Evolutionary conservation across 768 basidiomycete species (phyloP), one percentile per base, ranked within the genome.

Genomic region (Mycena maculata): DNA sequence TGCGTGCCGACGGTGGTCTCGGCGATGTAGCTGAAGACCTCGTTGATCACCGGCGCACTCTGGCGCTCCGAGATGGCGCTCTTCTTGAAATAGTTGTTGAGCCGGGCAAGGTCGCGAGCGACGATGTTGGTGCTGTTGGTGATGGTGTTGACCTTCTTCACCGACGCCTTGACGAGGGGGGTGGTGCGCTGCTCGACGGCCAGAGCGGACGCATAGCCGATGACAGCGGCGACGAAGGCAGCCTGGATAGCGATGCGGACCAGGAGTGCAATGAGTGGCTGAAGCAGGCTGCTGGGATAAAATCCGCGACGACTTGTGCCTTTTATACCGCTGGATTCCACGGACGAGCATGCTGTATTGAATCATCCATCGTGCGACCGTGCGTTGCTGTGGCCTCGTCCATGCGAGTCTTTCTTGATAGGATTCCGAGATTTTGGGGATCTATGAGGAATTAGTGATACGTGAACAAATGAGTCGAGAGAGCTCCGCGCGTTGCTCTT

Each of bases 41-140:
- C 50, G 50, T 52, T 52, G 50, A 52, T 52, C 50, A 31, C 41
- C 13, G 41, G 41, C 41, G 41, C 50, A 30, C 28, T 31, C 3
- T 28, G 13, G 23, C 20, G 50, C 50, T 52, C 28, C 8, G 27
- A 33, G 25, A 52, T 30, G 49, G 49, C 10, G 50, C 15, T 52
- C 28, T 52, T 20, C 50, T 52, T 52, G 50, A 52, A 52, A 30
- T 52, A 52, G 50, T n/a, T 10, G 50, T 52, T 52, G 50, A 52
- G 50, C 50, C 50, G 50, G 28, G 50, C 50, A 31, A 31, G 30
- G 50, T 52, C 50, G 50, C 33, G 50, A n/a, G 50, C 50, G 23
- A 52, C 50, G 23, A 52, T 30, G 28, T 52, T 52, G 28, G 50
- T 31, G 50, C 30, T 52, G 50, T 52, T 52, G 27, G 50, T 52